Evolutionary conservation across 495 filamentous ascomycete genomes (phyloP).

Genomic region (Lepidopterella palustris): DNA sequence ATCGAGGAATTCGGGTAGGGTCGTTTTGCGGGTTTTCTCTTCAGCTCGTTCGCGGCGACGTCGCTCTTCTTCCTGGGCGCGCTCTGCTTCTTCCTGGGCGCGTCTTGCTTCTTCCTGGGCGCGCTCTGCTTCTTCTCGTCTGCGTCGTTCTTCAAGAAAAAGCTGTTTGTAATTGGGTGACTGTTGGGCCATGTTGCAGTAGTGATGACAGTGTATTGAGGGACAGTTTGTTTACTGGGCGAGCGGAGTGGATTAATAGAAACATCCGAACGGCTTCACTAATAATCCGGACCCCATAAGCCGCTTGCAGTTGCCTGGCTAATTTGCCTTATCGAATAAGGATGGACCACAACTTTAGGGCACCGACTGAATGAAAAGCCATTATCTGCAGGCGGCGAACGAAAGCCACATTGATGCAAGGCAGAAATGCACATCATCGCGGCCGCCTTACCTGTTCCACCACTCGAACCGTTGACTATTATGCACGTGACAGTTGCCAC

Average conservation of each 20-base stretch:
- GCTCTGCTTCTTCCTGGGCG: slow-evolving; percentile 11
- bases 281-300: too few relatives aligned
- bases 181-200: slow-evolving; percentile 6
- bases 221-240: slow-evolving; percentile 1
- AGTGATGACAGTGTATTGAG: background rate
- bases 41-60: slow-evolving; percentile 6
- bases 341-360: too few relatives aligned
- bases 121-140: slow-evolving; percentile 5
- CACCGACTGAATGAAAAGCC: too few relatives aligned
- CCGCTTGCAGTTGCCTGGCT: too few relatives aligned
- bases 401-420: too few relatives aligned
- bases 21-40: slow-evolving; percentile 21
- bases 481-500: too few relatives aligned
- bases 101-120: slow-evolving; percentile 4
- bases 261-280: background rate
- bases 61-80: slow-evolving; percentile 9
- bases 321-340: too few relatives aligned
- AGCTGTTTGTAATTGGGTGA: slow-evolving; percentile 10
- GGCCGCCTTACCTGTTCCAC: too few relatives aligned
- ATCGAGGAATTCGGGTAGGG: slow-evolving; percentile 21
- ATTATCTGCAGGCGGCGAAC: too few relatives aligned
- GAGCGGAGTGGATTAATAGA: background rate
- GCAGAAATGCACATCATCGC: too few relatives aligned
- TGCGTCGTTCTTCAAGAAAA: slow-evolving; percentile 4
- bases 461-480: too few relatives aligned